Base-by-base conservation (phyloP, 1,139 yeast genomes). In the Eremothecium cymbalariae region DNA sequence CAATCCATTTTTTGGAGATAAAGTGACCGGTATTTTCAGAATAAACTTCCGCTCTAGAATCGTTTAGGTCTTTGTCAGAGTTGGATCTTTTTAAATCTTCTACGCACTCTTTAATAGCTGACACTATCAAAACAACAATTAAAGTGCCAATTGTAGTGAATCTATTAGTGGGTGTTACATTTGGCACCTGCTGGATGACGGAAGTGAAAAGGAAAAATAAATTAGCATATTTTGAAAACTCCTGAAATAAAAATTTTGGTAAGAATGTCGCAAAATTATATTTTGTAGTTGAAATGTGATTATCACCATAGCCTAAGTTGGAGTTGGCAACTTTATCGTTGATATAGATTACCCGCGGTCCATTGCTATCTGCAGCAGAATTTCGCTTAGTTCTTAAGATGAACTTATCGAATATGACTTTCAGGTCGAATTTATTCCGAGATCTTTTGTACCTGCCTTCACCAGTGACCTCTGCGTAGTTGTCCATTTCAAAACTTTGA, bases 211-310 rank as follows among this genome's bases (percentile, higher is more conserved):
- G 64, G 59, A 93, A 93, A 61, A 93, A 93, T 58, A 93, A 66
- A 55, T 93, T 93, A 18, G 99, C 97, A 57, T 93, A 93, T 58
- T 90, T 93, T 43, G 96, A 83, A 60, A 93, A 93, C 60, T 93
- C 98, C 62, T 93, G 98, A 52, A 88, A 85, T 45, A 93, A 62
- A 55, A 93, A 93, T 57, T 93, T 93, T 12, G 98, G 98, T 36
- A 93, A 47, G 55, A 93, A 93, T 0, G 98, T 93, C 19, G 94
- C 95, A 41, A 77, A 62, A 57, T 90, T 93, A 64, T 93, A 93
- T 59, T 93, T 93, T n/a, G 98, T 88, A 4, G 99, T 93, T 28
- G 95, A 82, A 45, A 93, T 79, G 56, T 88, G 88, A 56, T 93
- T 93, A 43, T 81, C 90, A 44, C 70, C 69, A 62, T 72, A 90